Conservation (phyloP, 2,329 filamentous ascomycete species). For the Ascochyta rabiei region DNA sequence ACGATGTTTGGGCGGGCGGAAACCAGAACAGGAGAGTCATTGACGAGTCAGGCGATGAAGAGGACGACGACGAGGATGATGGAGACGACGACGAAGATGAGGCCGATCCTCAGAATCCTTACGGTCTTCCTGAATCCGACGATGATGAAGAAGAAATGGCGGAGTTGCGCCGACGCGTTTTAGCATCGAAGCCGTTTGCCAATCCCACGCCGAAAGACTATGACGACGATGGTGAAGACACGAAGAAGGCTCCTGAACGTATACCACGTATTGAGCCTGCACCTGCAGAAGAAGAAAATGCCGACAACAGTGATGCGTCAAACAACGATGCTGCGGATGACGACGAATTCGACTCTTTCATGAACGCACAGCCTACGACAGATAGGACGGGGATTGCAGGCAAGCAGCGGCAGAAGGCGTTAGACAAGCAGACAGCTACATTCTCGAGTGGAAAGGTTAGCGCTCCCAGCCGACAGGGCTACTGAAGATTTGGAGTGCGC, state of each 20-base stretch:
- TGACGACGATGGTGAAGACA: conserved; percentile 26
- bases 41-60: conserved; percentile 54
- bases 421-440: conserved; percentile 41
- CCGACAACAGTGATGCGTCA: conserved; percentile 69
- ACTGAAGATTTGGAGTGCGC: conserved; percentile 1
- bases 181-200: conserved; percentile 87
- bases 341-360: conserved; percentile 89
- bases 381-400: conserved; percentile 78
- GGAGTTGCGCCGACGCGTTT: conserved; percentile 85
- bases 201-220: conserved; percentile 56
- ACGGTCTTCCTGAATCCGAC: conserved; percentile 73
- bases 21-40: conserved; percentile 75
- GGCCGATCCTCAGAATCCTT: conserved; percentile 67
- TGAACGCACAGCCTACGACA: conserved; percentile 86
- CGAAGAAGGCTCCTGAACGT: conserved; percentile 65
- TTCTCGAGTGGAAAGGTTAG: conserved; percentile 42
- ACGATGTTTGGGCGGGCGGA: conserved; percentile 88
- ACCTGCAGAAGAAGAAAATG: conserved; percentile 55
- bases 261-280: conserved; percentile 63
- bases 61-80: conserved; percentile 56
- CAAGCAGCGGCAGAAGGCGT: conserved; percentile 60
- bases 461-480: conserved; percentile 26
- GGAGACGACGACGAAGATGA: conserved; percentile 51
- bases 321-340: conserved; percentile 68
- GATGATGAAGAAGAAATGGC: conserved; percentile 92